Conservation (phyloP, 2,329 filamentous ascomycete species). For the Plectosphaerella cucumerina region DNA sequence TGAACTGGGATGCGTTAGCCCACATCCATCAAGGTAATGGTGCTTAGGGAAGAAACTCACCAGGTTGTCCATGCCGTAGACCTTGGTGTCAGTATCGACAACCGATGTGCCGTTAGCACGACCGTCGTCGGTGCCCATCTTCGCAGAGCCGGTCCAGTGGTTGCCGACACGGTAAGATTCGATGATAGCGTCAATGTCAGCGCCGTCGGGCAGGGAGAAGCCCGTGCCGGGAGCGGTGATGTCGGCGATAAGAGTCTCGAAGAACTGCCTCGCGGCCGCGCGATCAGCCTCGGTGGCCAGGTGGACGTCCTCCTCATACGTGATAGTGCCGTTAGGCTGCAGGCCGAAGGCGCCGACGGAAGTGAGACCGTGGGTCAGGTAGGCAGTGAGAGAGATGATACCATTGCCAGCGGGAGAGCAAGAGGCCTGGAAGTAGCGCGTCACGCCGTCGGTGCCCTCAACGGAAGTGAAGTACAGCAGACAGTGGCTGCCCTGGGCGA, state of each 20-base stretch:
- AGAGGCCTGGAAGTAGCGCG: slow-evolving; percentile 38
- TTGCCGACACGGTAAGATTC: not conserved
- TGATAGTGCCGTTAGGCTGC: slow-evolving; percentile 8
- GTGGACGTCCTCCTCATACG: slow-evolving; percentile 33
- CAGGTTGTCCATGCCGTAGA: slow-evolving; percentile 57
- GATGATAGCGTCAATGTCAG: not conserved
- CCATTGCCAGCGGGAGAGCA: slow-evolving; percentile 33
- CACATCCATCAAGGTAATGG: not conserved
- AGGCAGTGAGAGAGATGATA: slow-evolving; percentile 41
- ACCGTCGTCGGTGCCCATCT: slow-evolving; percentile 38
- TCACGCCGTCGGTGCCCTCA: slow-evolving; percentile 32
- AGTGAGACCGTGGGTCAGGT: slow-evolving; percentile 45
- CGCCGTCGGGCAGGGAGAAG: not conserved
- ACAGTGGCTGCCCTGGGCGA: slow-evolving; percentile 40
- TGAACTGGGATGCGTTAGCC: slow-evolving; percentile 27
- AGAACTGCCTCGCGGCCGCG: not conserved
- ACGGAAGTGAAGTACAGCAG: slow-evolving; percentile 43
- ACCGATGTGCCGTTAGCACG: slow-evolving; percentile 38
- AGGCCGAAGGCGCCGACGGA: slow-evolving; percentile 43
- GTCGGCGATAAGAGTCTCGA: not conserved
- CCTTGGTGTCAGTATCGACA: slow-evolving; percentile 51
- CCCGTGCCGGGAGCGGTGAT: not conserved
- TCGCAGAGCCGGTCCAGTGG: slow-evolving; percentile 4
- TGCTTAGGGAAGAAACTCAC: not conserved
- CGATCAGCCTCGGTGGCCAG: slow-evolving; percentile 31